Base-by-base conservation (phyloP, 2,329 filamentous ascomycete species). In the Alternaria postmessia region DNA sequence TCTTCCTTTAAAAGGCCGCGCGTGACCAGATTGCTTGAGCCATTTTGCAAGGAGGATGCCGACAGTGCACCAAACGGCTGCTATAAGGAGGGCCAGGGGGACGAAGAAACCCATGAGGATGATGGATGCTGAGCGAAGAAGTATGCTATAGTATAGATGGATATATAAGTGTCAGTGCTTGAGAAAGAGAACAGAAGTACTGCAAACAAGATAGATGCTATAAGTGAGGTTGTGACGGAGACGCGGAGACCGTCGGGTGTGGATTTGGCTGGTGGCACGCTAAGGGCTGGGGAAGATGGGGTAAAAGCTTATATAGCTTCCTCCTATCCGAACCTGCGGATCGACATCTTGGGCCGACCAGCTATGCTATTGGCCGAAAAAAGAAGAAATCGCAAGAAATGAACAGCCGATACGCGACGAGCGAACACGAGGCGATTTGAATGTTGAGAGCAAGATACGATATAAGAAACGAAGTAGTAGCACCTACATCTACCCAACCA, bases 31-130 rank as follows among this genome's bases (percentile, higher is more conserved):
- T 43, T 70, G 69, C 20, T 69, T 68, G 6, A 70, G 58, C 59
- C 64, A 70, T 16, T 42, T 51, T 18, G 67, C 67, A 9, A 71
- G 59, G 30, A 66, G 28, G 12, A 69, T 14, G 11, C 69, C 69
- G 16, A 70, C 56, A 26, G 49, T 26, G 16, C 58, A 55, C 69
- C 69, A 71, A 36, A 57, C 59, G 12, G 54, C 8, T 22, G 69
- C 69, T 34, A 70, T 36, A 12, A 64, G 26, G n/a, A 71, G n/a
- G 36, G 64, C 14, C 42, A 71, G 61, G 39, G 57, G 57, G 28
- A 69, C 41, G 43, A 59, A 54, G 52, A 69, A 62, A 39, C 55
- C 64, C 39, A 30, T 22, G 18, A 3, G 6, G 18, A 12, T 6
- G 32, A 38, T 9, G 34, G 5, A 16, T n/a, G 16, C 6, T 38